Percentiles rank a stretch among this genome's conserved stretches.
Evolutionary conservation across 1,284 basidiomycete species (phyloP).

Genomic region (Volvariella volvacea): DNA sequence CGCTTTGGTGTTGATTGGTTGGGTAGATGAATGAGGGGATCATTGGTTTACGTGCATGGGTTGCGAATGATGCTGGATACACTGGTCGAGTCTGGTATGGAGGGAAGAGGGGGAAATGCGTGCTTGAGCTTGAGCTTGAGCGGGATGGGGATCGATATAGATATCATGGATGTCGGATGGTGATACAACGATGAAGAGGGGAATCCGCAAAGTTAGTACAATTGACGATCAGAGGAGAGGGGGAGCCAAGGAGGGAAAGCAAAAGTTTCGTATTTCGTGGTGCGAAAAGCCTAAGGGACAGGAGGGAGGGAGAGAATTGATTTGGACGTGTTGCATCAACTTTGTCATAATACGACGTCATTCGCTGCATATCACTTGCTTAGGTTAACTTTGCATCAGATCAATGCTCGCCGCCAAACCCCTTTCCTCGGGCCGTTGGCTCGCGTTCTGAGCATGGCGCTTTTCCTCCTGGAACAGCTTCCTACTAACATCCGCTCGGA

Average conservation of each 20-base stretch:
- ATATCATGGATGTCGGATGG: neutral
- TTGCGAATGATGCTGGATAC: neutral
- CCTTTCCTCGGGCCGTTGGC: slow-evolving; percentile 21
- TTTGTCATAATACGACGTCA: neutral
- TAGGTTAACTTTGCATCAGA: slow-evolving; percentile 33
- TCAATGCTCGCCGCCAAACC: slow-evolving; percentile 43
- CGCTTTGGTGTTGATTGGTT: neutral
- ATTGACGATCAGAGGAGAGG: neutral
- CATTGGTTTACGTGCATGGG: neutral
- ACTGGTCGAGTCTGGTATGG: neutral
- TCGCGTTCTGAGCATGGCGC: slow-evolving; percentile 21
- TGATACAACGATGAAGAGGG: slow-evolving; percentile 1
- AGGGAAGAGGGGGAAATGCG: neutral
- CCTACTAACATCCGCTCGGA: slow-evolving; percentile 56
- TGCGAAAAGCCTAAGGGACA: neutral
- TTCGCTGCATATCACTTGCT: neutral
- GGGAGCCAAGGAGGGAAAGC: neutral
- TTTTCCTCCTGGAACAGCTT: slow-evolving; percentile 66
- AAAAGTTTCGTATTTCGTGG: slow-evolving; percentile 4
- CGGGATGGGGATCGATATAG: no score
- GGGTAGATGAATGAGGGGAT: neutral
- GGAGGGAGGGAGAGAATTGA: no score
- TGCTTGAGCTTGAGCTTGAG: no score
- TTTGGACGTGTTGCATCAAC: neutral
- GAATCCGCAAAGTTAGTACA: slow-evolving; percentile 6